These are phyloP conservation scores for Sclerotinia glacialis DNA, from an alignment of 2,329 filamentous ascomycete genomes.

Conservation along the genomic window DNA sequence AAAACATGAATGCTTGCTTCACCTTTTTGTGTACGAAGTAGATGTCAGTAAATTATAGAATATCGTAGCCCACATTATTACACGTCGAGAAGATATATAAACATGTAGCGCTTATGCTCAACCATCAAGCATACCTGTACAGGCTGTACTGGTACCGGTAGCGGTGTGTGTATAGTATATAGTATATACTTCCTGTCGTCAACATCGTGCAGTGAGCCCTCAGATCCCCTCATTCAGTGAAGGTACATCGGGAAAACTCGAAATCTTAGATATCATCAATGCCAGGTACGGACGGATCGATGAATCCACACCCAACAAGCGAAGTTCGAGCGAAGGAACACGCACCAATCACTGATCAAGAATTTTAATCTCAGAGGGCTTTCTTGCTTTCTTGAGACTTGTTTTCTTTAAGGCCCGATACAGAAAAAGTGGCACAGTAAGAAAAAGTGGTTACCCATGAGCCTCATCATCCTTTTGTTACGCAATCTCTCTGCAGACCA, in stretches of 20 bases:
- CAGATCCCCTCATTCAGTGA: slow-evolving; percentile 4
- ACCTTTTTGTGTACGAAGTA: neutral
- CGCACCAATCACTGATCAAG: neutral
- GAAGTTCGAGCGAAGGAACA: neutral
- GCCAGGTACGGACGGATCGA: slow-evolving; percentile 12
- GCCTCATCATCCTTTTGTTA: slow-evolving; percentile 12
- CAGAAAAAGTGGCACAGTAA: neutral
- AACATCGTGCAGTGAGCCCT: neutral
- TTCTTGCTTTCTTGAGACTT: neutral
- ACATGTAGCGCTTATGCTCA: neutral
- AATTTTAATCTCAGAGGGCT: neutral
- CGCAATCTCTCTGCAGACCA: slow-evolving; percentile 4
- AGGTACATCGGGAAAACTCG: slow-evolving; percentile 14
- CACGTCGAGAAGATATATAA: neutral
- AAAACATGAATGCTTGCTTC: neutral
- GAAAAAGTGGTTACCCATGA: slow-evolving; percentile 3
- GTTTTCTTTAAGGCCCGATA: slow-evolving; percentile 14
- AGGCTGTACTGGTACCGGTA: too few species aligned
- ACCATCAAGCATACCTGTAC: neutral
- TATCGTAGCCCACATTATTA: neutral
- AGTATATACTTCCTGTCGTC: neutral
- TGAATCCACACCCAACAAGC: neutral
- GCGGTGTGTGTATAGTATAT: slow-evolving; percentile 3
- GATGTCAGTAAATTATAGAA: neutral
- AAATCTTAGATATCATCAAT: slow-evolving; percentile 13